Evolutionary conservation across 495 filamentous ascomycete genomes (phyloP).

Genomic region (Talaromyces thailandensis): DNA sequence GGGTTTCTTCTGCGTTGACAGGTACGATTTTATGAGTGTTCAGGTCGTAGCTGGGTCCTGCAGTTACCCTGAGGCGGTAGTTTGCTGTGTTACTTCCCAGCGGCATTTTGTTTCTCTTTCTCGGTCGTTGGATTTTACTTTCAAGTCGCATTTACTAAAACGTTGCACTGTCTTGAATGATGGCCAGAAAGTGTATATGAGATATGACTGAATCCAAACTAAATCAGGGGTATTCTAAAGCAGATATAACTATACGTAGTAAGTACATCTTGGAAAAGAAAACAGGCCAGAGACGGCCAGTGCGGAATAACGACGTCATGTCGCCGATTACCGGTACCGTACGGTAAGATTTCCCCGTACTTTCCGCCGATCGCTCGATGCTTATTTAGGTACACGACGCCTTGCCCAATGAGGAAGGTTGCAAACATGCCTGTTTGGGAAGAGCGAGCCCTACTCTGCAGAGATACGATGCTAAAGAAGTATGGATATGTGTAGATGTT

Average conservation of each 20-base stretch:
- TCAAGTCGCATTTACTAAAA: background rate
- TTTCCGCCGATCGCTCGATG: background rate
- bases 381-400: background rate
- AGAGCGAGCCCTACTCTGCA: background rate
- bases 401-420: background rate
- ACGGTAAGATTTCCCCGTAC: background rate
- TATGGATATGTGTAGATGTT: background rate
- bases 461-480: background rate
- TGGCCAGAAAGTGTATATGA: background rate
- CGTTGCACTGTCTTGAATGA: background rate
- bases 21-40: slow-evolving; percentile 55
- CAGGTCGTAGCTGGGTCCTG: slow-evolving; percentile 63
- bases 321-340: no score
- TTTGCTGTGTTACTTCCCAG: slow-evolving; percentile 7
- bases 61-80: slow-evolving; percentile 37
- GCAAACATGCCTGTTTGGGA: background rate
- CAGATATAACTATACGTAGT: no score
- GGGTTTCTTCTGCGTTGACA: slow-evolving; percentile 56
- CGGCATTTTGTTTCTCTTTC: background rate
- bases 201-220: background rate
- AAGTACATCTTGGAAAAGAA: background rate
- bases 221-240: background rate
- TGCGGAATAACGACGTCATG: background rate
- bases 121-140: background rate
- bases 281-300: background rate